A percentile compares a stretch with the other conserved stretches of the same genome.
Conservation (phyloP, 2,329 filamentous ascomycete genomes). For the Xylaria sp. region DNA sequence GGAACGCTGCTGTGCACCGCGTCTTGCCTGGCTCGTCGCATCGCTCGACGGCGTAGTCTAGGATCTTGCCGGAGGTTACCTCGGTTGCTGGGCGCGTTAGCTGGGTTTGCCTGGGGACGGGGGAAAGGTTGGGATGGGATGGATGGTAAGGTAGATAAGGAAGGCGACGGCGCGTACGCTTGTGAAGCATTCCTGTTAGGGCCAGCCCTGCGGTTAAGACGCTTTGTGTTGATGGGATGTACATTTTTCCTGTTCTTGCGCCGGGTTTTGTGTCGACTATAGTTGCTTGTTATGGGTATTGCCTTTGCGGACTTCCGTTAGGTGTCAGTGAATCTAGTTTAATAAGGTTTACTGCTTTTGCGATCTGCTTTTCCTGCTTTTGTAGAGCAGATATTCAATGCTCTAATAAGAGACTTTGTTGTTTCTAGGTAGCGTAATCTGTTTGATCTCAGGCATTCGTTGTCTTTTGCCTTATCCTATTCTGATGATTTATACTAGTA, state of each 20-base stretch:
- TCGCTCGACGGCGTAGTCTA: slow-evolving; percentile 50
- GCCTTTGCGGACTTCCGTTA: background rate
- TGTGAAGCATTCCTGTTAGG: slow-evolving; percentile 30
- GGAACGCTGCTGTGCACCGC: slow-evolving; percentile 49
- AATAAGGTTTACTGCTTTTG: too few relatives aligned
- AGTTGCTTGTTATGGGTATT: background rate
- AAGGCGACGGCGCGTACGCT: slow-evolving; percentile 29
- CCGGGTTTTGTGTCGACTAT: background rate
- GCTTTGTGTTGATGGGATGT: slow-evolving; percentile 38
- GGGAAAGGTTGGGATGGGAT: background rate
- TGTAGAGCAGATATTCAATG: too few relatives aligned
- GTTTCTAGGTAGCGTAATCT: too few relatives aligned
- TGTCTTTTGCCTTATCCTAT: background rate
- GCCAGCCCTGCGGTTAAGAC: slow-evolving; percentile 39
- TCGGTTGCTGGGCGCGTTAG: slow-evolving; percentile 29
- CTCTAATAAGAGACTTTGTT: too few relatives aligned
- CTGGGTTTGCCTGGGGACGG: too few relatives aligned
- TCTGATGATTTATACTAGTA: too few relatives aligned
- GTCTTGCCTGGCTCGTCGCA: slow-evolving; percentile 48
- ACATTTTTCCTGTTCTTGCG: slow-evolving; percentile 28
- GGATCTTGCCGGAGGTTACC: slow-evolving; percentile 44
- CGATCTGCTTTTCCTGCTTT: too few relatives aligned
- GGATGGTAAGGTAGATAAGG: background rate
- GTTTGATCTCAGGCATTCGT: background rate
- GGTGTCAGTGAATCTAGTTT: background rate